These are phyloP conservation scores for Pyrenophora graminea DNA, from an alignment of 2,329 filamentous ascomycete genomes.

Conservation along the genomic window DNA sequence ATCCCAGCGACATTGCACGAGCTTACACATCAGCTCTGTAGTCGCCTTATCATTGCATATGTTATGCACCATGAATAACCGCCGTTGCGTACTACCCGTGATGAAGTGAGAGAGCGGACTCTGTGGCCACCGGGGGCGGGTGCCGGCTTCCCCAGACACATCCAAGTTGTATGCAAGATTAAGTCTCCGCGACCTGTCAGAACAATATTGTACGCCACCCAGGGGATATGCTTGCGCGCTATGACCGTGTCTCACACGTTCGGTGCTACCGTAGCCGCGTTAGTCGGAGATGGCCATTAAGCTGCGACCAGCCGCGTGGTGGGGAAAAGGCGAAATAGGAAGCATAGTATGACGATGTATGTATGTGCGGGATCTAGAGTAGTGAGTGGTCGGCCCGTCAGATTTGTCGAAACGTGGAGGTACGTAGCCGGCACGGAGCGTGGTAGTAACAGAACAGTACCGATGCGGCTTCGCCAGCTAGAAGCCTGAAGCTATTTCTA, in stretches of 20 bases:
- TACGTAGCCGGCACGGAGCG: not conserved
- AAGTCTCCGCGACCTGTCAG: conserved; percentile 21
- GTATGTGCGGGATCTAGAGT: not conserved
- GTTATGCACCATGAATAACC: conserved; percentile 13
- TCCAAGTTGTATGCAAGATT: conserved; percentile 10
- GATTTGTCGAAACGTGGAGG: not conserved
- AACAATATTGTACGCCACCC: conserved; percentile 5
- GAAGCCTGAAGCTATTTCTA: not conserved
- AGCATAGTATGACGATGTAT: not conserved
- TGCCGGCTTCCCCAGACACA: conserved; percentile 24
- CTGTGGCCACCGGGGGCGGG: conserved; percentile 20
- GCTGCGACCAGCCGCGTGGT: conserved; percentile 1
- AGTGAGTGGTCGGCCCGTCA: not conserved
- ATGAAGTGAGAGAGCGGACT: conserved; percentile 12
- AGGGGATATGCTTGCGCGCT: not conserved
- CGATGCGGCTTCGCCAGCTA: not conserved
- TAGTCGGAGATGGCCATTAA: conserved; percentile 7
- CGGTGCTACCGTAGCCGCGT: conserved; percentile 9
- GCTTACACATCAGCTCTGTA: not conserved
- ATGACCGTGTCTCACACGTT: conserved; percentile 15
- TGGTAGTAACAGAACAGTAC: conserved; percentile 1
- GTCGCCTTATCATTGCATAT: conserved; percentile 5
- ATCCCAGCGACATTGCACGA: not conserved
- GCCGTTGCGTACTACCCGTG: conserved; percentile 21
- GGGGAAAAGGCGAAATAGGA: not conserved